phyloP scores from a whole-genome alignment of 331 rosid genomes.

The Acacia pycnantha region DNA sequence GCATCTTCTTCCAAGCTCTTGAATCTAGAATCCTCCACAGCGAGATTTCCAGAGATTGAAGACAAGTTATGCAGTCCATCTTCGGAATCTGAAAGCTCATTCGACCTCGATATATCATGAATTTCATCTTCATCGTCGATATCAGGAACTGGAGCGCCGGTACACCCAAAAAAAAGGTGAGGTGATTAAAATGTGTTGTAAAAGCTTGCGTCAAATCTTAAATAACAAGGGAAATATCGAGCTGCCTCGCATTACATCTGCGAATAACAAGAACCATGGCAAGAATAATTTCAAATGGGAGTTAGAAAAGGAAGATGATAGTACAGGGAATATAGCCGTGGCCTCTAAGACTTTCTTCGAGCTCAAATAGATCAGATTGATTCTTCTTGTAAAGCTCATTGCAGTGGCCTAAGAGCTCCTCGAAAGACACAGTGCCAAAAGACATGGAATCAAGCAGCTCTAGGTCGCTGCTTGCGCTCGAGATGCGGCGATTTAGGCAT shows the following conservation, averaged over 20 bases:
- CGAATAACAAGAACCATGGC: neutral
- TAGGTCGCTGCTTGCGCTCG: slow-evolving; percentile 55
- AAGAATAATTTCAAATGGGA: neutral
- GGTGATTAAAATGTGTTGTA: neutral
- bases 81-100: slow-evolving; percentile 23
- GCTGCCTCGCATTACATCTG: neutral
- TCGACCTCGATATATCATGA: slow-evolving; percentile 7
- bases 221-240: neutral
- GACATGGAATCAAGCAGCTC: slow-evolving; percentile 77
- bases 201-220: neutral
- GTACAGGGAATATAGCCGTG: slow-evolving; percentile 56
- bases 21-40: slow-evolving; percentile 34
- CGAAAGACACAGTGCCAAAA: slow-evolving; percentile 80
- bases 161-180: neutral
- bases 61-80: slow-evolving; percentile 30
- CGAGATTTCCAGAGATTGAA: slow-evolving; percentile 40
- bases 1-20: slow-evolving; percentile 60
- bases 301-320: neutral
- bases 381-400: slow-evolving; percentile 76
- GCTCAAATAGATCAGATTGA: slow-evolving; percentile 42
- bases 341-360: slow-evolving; percentile 53
- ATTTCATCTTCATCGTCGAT: slow-evolving; percentile 47
- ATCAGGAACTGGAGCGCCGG: slow-evolving; percentile 40
- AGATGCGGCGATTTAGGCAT: slow-evolving; percentile 72
- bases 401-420: slow-evolving; percentile 90